Evolutionary conservation across 1,284 basidiomycete genomes (phyloP).

Genomic region (Tylopilus sp.): DNA sequence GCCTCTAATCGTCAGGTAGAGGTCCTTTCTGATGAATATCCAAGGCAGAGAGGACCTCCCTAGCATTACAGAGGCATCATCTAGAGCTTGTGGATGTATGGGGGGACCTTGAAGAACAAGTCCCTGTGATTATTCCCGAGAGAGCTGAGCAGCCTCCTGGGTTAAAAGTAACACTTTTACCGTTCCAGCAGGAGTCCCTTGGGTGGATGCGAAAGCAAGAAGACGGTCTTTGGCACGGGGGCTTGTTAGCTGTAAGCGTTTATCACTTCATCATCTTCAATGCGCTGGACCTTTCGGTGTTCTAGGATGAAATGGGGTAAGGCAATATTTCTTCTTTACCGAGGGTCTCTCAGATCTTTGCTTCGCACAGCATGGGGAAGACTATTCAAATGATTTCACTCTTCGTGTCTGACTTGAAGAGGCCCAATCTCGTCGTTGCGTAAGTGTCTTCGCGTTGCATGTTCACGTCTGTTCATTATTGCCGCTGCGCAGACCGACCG

Average conservation of each 20-base stretch:
- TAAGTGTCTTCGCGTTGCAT: conserved; percentile 37
- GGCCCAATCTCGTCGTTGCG: conserved; percentile 91
- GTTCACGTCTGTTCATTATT: conserved; percentile 1
- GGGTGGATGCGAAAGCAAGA: conserved; percentile 98
- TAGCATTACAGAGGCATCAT: conserved; percentile 64
- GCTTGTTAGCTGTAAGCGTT: conserved; percentile 80
- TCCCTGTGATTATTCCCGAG: conserved; percentile 63
- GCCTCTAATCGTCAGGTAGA: background rate
- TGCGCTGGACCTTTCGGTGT: conserved; percentile 3
- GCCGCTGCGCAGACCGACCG: conserved; percentile 64
- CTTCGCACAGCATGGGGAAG: conserved; percentile 82
- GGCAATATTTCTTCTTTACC: conserved; percentile 13
- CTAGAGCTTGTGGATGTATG: conserved; percentile 83
- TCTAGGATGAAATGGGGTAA: conserved; percentile 87
- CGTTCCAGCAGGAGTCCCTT: conserved; percentile 90
- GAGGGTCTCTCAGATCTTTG: conserved; percentile 5
- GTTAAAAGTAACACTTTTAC: conserved; percentile 70
- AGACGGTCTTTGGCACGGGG: conserved; percentile 82
- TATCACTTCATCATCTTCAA: background rate
- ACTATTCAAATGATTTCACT: conserved; percentile 97
- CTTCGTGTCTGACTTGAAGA: conserved; percentile 73
- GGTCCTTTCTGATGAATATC: background rate
- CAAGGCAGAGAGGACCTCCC: conserved; percentile 73
- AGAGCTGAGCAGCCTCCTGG: conserved; percentile 77
- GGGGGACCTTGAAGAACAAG: conserved; percentile 75